Percentiles rank a stretch among this genome's conserved stretches.
Conservation (phyloP, 1,284 basidiomycete species). For the Ceratobasidium sp. region DNA sequence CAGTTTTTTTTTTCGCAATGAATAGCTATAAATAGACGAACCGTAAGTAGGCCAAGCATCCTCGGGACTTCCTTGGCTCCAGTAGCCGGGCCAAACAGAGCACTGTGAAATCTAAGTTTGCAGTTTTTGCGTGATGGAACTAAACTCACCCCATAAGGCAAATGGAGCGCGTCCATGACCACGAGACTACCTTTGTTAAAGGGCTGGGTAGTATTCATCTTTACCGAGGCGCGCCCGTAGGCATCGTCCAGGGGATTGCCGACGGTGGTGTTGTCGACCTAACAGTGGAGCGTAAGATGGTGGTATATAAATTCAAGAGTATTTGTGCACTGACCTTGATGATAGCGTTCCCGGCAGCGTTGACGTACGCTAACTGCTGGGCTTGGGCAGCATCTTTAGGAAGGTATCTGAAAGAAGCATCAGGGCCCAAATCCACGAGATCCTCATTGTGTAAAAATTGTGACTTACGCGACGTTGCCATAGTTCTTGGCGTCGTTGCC, state of each 20-base stretch:
- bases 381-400: constrained; percentile 40
- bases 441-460: too few species aligned
- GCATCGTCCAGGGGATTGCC: constrained; percentile 33
- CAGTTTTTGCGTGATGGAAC: too few species aligned
- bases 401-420: constrained; percentile 25
- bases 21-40: background rate
- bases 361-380: constrained; percentile 41
- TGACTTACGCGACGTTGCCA: constrained; percentile 48
- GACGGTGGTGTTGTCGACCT: constrained; percentile 48
- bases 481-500: constrained; percentile 49
- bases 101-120: constrained; percentile 13
- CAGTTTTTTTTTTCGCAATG: too few species aligned
- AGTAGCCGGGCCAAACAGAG: constrained; percentile 51
- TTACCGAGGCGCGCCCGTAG: constrained; percentile 43
- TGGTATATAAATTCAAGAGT: too few species aligned
- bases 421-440: too few species aligned
- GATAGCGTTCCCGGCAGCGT: constrained; percentile 45
- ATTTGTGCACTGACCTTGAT: too few species aligned
- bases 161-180: constrained; percentile 45
- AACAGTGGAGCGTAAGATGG: background rate
- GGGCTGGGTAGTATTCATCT: constrained; percentile 44
- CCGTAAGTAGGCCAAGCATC: constrained; percentile 50
- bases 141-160: constrained; percentile 45
- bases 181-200: constrained; percentile 38
- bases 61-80: constrained; percentile 48